Percentiles rank a stretch among this genome's conserved stretches.
phyloP scores from a whole-genome alignment of 441 rosid species.

The Omphalea diandra region DNA sequence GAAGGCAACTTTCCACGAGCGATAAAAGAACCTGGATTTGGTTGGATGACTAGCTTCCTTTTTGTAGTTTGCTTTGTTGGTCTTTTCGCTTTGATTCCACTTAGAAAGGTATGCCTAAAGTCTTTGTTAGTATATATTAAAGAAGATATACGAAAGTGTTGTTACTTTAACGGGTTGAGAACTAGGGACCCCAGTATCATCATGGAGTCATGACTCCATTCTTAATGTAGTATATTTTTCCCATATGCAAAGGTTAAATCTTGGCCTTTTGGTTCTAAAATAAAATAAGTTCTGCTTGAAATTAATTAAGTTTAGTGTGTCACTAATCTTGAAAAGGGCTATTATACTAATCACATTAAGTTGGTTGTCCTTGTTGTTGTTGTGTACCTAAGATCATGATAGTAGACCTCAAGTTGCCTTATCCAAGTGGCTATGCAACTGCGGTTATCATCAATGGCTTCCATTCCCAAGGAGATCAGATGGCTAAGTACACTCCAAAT shows the following conservation, averaged over 20 bases:
- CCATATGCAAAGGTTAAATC: neutral
- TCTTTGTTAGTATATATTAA: neutral
- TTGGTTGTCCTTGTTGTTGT: conserved; percentile 12
- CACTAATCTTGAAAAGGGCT: no score
- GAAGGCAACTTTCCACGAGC: conserved; percentile 66
- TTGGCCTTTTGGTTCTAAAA: neutral
- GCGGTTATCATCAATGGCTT: conserved; percentile 98
- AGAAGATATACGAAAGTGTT: neutral
- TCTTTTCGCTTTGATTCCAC: conserved; percentile 79
- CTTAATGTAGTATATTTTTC: neutral
- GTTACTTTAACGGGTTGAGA: no score
- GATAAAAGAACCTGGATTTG: conserved; percentile 76
- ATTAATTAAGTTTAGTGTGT: no score
- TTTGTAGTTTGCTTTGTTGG: conserved; percentile 84
- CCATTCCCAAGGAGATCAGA: conserved; percentile 77
- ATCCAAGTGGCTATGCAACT: conserved; percentile 94
- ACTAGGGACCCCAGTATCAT: neutral
- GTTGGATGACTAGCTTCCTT: conserved; percentile 88
- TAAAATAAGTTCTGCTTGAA: neutral
- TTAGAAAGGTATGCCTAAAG: conserved; percentile 61
- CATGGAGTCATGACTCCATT: neutral
- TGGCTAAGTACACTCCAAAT: conserved; percentile 57
- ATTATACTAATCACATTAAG: no score
- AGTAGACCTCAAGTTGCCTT: conserved; percentile 70
- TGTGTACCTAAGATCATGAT: conserved; percentile 67